A percentile compares a stretch with the other conserved stretches of the same genome.
These are phyloP conservation scores for Vanderwaltozyma yarrowii DNA, from an alignment of 805 yeast species.

Conservation along the genomic window DNA sequence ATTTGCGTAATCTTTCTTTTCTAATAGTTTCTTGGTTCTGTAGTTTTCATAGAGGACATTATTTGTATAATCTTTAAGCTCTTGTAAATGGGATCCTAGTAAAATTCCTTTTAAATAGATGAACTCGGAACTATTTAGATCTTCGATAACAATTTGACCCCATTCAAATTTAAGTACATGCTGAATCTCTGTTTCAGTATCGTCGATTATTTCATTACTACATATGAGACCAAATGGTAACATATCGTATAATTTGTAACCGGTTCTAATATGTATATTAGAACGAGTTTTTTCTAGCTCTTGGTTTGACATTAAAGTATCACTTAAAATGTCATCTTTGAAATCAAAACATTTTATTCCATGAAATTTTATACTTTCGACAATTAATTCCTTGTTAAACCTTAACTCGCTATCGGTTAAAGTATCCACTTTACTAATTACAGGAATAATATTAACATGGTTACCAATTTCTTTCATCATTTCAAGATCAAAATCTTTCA, in stretches of 20 bases:
- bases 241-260: conserved; percentile 25
- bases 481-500: conserved; percentile 43
- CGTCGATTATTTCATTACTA: conserved; percentile 32
- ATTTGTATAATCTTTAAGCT: conserved; percentile 72
- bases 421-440: conserved; percentile 72
- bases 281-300: conserved; percentile 17
- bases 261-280: background rate
- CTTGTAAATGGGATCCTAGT: conserved; percentile 70
- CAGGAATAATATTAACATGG: conserved; percentile 75
- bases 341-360: conserved; percentile 62
- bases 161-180: conserved; percentile 55
- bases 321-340: conserved; percentile 39
- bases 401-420: conserved; percentile 56
- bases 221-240: conserved; percentile 60
- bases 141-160: conserved; percentile 53
- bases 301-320: conserved; percentile 6
- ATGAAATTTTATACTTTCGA: conserved; percentile 45
- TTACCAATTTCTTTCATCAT: conserved; percentile 60
- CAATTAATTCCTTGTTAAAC: conserved; percentile 41
- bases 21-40: conserved; percentile 57
- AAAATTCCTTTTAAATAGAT: conserved; percentile 59
- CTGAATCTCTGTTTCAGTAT: conserved; percentile 11
- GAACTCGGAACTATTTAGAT: conserved; percentile 58
- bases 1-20: conserved; percentile 18
- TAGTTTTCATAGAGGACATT: conserved; percentile 68